phyloP scores from a whole-genome alignment of 2,329 filamentous ascomycete species.

The Neopestalotiopsis sp. region DNA sequence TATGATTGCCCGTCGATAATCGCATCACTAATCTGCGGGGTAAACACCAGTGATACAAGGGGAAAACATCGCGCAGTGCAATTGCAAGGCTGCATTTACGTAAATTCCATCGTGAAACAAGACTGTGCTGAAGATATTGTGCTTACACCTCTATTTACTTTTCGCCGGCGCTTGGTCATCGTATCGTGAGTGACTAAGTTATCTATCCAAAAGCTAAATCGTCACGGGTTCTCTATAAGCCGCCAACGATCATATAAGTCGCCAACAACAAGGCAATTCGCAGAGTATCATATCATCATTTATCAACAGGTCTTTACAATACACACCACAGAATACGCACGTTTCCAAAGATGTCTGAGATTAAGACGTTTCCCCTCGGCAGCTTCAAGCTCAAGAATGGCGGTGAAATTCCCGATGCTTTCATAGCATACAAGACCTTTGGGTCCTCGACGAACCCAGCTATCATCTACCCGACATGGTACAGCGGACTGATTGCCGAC shows the following conservation, averaged over 20 bases:
- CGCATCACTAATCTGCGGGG: slow-evolving; percentile 3
- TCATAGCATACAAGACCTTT: slow-evolving; percentile 79
- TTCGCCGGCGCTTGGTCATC: background rate
- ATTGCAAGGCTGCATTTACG: slow-evolving; percentile 6
- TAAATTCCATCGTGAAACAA: background rate
- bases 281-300: background rate
- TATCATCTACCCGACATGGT: slow-evolving; percentile 82
- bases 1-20: background rate
- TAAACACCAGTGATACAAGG: slow-evolving; percentile 7
- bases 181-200: background rate
- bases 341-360: slow-evolving; percentile 10
- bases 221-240: background rate
- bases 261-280: background rate
- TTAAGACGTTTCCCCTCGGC: slow-evolving; percentile 62
- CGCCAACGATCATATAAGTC: background rate
- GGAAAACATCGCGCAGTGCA: background rate
- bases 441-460: slow-evolving; percentile 67
- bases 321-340: background rate
- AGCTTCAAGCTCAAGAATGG: slow-evolving; percentile 72
- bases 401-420: slow-evolving; percentile 64
- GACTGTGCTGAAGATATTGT: background rate
- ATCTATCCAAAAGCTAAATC: background rate
- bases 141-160: background rate
- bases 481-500: slow-evolving; percentile 64
- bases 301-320: too few species aligned